These are phyloP conservation scores for Kondoa malvinella DNA, from an alignment of 768 basidiomycete species.

Conservation along the genomic window DNA sequence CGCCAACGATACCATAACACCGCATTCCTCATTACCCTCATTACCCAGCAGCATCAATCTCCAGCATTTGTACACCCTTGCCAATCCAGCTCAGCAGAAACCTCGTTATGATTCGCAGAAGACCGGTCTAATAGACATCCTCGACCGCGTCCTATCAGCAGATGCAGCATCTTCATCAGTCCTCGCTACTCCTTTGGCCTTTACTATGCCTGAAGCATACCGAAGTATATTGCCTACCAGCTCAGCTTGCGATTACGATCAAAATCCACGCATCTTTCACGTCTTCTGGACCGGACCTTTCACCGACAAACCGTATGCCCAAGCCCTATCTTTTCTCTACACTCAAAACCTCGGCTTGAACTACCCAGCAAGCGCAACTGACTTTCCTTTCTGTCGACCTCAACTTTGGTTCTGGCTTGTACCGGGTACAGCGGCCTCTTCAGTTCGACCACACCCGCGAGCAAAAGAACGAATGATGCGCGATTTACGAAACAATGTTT, in stretches of 20 bases:
- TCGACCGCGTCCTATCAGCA: background rate
- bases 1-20: background rate
- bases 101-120: slow-evolving; percentile 12
- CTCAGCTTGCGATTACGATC: slow-evolving; percentile 50
- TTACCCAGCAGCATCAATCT: slow-evolving; percentile 48
- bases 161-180: background rate
- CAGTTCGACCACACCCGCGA: slow-evolving; percentile 53
- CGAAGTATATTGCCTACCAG: background rate
- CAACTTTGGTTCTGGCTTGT: slow-evolving; percentile 98
- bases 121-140: background rate
- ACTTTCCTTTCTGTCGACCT: slow-evolving; percentile 50
- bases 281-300: slow-evolving; percentile 99
- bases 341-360: slow-evolving; percentile 83
- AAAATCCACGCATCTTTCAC: slow-evolving; percentile 76
- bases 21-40: slow-evolving; percentile 38
- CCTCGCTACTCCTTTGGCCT: background rate
- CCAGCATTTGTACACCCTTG: slow-evolving; percentile 8
- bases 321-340: slow-evolving; percentile 83
- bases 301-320: slow-evolving; percentile 94
- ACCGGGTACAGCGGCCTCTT: slow-evolving; percentile 75
- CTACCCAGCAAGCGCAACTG: slow-evolving; percentile 26
- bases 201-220: background rate
- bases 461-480: slow-evolving; percentile 67
- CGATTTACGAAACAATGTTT: slow-evolving; percentile 58
- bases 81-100: slow-evolving; percentile 16